Evolutionary conservation across 345 rosid species (phyloP).

Genomic region (Boechera stricta): DNA sequence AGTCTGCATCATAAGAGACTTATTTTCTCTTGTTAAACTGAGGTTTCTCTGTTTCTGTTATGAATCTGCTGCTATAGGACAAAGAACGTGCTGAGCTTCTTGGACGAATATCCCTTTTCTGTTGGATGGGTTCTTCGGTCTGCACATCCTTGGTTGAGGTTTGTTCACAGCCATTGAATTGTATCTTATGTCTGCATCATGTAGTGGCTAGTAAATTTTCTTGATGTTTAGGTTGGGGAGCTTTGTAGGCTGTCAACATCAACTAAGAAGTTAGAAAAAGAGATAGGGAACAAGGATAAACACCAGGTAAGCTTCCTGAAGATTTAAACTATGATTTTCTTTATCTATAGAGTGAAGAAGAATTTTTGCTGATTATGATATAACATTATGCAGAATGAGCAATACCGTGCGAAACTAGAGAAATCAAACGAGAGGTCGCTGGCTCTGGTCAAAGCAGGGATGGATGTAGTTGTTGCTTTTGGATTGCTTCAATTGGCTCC

Average conservation of each 20-base stretch:
- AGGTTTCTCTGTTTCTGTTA: neutral
- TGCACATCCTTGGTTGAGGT: slow-evolving; percentile 93
- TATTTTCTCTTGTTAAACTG: neutral
- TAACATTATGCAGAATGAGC: slow-evolving; percentile 64
- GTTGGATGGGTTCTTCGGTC: slow-evolving; percentile 94
- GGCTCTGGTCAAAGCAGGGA: slow-evolving; percentile 77
- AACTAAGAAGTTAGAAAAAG: slow-evolving; percentile 78
- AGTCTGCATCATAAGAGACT: neutral
- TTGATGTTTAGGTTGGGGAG: slow-evolving; percentile 72
- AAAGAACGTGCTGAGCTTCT: slow-evolving; percentile 84
- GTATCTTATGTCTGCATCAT: neutral
- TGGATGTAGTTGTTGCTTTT: slow-evolving; percentile 84
- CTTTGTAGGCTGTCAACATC: slow-evolving; percentile 84
- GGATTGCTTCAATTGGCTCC: slow-evolving; percentile 94
- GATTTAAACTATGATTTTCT: slow-evolving; percentile 1
- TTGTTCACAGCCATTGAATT: slow-evolving; percentile 23
- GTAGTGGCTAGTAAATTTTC: neutral
- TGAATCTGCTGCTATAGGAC: slow-evolving; percentile 53
- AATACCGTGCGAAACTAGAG: slow-evolving; percentile 65
- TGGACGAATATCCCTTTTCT: slow-evolving; percentile 90
- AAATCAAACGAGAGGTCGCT: slow-evolving; percentile 88
- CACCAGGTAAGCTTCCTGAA: slow-evolving; percentile 53
- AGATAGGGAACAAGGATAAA: slow-evolving; percentile 67
- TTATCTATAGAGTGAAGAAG: neutral
- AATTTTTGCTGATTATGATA: neutral